A percentile compares a stretch with the other conserved stretches of the same genome.
Conservation (phyloP, 352 stramenopile species). For the Pythium plurisporium region DNA sequence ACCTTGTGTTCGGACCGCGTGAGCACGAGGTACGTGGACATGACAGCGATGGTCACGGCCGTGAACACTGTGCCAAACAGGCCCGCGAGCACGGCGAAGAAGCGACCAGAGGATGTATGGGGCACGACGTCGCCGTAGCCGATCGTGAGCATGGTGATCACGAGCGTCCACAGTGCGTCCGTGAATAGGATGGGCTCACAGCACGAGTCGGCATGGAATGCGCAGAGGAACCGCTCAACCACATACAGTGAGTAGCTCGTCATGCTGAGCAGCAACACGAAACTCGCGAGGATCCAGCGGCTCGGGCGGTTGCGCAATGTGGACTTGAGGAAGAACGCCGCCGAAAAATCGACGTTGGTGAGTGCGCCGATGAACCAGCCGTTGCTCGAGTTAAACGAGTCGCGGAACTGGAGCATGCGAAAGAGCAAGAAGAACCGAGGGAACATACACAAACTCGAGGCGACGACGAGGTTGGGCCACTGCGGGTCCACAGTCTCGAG, state of each 20-base stretch:
- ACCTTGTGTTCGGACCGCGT: conserved; percentile 78
- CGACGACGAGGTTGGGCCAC: conserved; percentile 56
- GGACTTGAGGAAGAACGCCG: conserved; percentile 71
- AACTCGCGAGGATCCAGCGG: conserved; percentile 37
- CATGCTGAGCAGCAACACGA: conserved; percentile 36
- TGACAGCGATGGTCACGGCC: conserved; percentile 71
- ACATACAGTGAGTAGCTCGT: conserved; percentile 63
- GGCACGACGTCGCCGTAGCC: conserved; percentile 67
- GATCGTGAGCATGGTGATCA: conserved; percentile 74
- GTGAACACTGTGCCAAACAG: conserved; percentile 52
- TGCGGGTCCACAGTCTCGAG: conserved; percentile 56
- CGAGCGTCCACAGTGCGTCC: conserved; percentile 58
- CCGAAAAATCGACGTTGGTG: conserved; percentile 71
- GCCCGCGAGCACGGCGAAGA: conserved; percentile 45
- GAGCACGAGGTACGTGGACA: conserved; percentile 68
- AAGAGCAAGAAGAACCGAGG: conserved; percentile 43
- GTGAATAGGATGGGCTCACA: conserved; percentile 48
- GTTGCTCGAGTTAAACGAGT: conserved; percentile 78
- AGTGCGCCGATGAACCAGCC: conserved; percentile 76
- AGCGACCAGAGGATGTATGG: conserved; percentile 39
- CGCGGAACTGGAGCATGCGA: conserved; percentile 54
- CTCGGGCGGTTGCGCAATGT: conserved; percentile 68
- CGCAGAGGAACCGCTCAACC: conserved; percentile 68
- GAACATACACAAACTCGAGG: conserved; percentile 64
- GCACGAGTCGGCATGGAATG: conserved; percentile 46